These are phyloP conservation scores for Gliomastix tumulicola DNA, from an alignment of 2,329 filamentous ascomycete genomes.

Conservation along the genomic window DNA sequence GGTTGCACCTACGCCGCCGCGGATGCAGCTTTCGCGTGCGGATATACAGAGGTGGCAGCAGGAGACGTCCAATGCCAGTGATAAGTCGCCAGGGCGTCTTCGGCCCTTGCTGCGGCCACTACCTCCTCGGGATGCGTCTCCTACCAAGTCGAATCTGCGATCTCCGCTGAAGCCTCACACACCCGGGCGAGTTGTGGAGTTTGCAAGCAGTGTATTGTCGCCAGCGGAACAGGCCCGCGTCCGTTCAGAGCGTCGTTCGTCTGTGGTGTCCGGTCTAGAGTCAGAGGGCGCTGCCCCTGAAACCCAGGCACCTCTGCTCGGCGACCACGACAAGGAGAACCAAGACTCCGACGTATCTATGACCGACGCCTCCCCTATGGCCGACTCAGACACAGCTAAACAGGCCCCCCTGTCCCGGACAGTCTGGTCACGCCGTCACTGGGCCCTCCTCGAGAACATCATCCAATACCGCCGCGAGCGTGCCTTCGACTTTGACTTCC, in stretches of 20 bases:
- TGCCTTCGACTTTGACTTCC: slow-evolving; percentile 20
- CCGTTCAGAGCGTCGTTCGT: slow-evolving; percentile 18
- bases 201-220: slow-evolving; percentile 42
- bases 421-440: slow-evolving; percentile 43
- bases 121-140: slow-evolving; percentile 45
- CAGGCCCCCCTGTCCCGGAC: slow-evolving; percentile 27
- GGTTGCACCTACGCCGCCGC: slow-evolving; percentile 24
- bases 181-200: slow-evolving; percentile 51
- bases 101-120: slow-evolving; percentile 35
- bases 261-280: too few relatives aligned
- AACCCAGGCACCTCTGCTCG: slow-evolving; percentile 2
- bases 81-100: slow-evolving; percentile 28
- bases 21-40: slow-evolving; percentile 31
- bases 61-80: slow-evolving; percentile 27
- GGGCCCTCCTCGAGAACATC: slow-evolving; percentile 44
- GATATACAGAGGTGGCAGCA: slow-evolving; percentile 35
- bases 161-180: slow-evolving; percentile 52
- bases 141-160: slow-evolving; percentile 48
- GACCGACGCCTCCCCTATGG: slow-evolving; percentile 16
- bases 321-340: slow-evolving; percentile 24
- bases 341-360: slow-evolving; percentile 16
- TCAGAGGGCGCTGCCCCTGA: slow-evolving; percentile 1
- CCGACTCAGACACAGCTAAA: too few relatives aligned
- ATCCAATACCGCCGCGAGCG: slow-evolving; percentile 39
- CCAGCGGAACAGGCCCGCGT: slow-evolving; percentile 31